Base-by-base conservation (phyloP, 345 rosid species). In the Barbarea vulgaris region DNA sequence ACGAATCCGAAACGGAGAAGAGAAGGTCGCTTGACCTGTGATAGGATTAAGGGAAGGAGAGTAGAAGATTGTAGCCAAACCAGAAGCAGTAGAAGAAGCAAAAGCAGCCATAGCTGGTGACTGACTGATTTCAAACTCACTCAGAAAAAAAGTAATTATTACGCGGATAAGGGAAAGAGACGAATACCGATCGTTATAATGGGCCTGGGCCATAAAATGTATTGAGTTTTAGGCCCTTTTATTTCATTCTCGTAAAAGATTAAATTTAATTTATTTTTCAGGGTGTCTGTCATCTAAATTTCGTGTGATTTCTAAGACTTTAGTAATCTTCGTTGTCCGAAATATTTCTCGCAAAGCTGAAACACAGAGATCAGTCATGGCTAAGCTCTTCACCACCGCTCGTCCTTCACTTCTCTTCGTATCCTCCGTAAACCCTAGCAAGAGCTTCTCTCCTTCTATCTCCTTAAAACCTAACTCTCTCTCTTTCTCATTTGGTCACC, bases 261-360 rank as follows among this genome's bases (percentile, higher is more conserved):
- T 57, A 15, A 59, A 48, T 2, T 39, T 53, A 3, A 2, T 10
- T 57, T 10, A 57, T 48, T 74, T 58, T 22, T 27, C 6, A 0
- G 4, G 8, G 47, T 61, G 62, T 62, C 75, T n/a, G 70, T 62
- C 75, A 69, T 46, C 70, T 54, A 53, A 70, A 77, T 54, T 62
- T 77, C 80, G 80, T 77, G 80, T 77, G 80, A 77, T 55, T 53
- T 61, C 7, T 44, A 41, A 41, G 54, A 48, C 33, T 47, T 65
- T 0, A 52, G 48, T 41, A 61, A 60, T 68, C 74, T 47, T 62
- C 50, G 13, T 61, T 63, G 12, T 30, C 54, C 47, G 14, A 39
- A 28, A 8, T 8, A n/a, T 39, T 62, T 7, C 21, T 74, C 18
- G 2, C 42, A 25, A 19, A 67, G 60, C 46, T 67, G 25, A 10